A percentile compares a stretch with the other conserved stretches of the same genome.
phyloP scores from a whole-genome alignment of 495 filamentous ascomycete genomes.

The Daldinia vernicosa region DNA sequence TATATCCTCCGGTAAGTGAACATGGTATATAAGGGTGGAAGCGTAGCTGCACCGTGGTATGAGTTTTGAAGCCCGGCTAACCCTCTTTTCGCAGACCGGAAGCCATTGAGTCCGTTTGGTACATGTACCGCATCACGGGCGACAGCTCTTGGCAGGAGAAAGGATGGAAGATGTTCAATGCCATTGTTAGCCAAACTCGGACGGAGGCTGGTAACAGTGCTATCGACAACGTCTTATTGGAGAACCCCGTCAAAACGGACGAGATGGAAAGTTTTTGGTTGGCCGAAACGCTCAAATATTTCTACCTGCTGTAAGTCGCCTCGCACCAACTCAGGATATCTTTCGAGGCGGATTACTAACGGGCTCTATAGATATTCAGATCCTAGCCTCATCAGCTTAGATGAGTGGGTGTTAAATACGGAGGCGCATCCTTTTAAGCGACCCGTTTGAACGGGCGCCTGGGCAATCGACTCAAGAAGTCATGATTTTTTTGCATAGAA shows the following conservation, averaged over 20 bases:
- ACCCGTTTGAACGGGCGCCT: constrained; percentile 46
- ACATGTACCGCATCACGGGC: constrained; percentile 93
- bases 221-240: constrained; percentile 74
- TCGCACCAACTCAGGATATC: background rate
- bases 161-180: constrained; percentile 90
- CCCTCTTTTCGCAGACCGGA: constrained; percentile 69
- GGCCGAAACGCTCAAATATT: constrained; percentile 92
- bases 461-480: background rate
- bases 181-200: constrained; percentile 71
- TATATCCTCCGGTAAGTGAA: constrained; percentile 79
- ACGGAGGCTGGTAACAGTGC: constrained; percentile 75
- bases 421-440: constrained; percentile 67
- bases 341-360: constrained; percentile 8
- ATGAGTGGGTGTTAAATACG: constrained; percentile 83
- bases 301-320: constrained; percentile 85
- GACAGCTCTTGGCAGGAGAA: constrained; percentile 81
- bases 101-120: constrained; percentile 94
- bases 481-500: constrained; percentile 23
- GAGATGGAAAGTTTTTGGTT: constrained; percentile 73
- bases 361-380: constrained; percentile 42
- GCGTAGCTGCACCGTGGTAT: background rate
- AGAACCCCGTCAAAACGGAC: constrained; percentile 47
- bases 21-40: background rate
- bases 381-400: constrained; percentile 75
- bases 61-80: constrained; percentile 28